Conservation (phyloP, 73 alveolate species). For the Symbiodinium pilosum region DNA sequence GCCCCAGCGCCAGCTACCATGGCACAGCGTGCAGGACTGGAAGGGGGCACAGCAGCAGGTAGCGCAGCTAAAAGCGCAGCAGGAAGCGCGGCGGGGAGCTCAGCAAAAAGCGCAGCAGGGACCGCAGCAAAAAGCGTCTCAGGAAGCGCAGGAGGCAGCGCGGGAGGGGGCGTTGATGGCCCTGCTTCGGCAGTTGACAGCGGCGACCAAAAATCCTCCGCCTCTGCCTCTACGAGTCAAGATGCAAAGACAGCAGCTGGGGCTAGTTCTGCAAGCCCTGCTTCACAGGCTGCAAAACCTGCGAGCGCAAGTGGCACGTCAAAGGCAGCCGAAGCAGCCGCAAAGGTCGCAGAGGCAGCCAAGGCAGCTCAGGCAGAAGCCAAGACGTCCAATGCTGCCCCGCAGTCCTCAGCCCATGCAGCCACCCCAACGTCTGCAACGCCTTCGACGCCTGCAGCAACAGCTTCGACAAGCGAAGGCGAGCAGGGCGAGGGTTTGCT, state of each 20-base stretch:
- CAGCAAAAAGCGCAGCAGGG: not conserved
- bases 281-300: not conserved
- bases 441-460: not conserved
- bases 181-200: too few relatives aligned
- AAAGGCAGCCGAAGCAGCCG: not conserved
- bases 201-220: too few relatives aligned
- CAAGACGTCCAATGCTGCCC: not conserved
- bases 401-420: not conserved
- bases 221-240: not conserved
- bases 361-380: not conserved
- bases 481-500: slow-evolving; percentile 21
- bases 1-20: not conserved
- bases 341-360: not conserved
- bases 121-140: not conserved
- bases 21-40: not conserved
- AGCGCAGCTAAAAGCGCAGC: not conserved
- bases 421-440: not conserved
- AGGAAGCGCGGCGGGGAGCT: not conserved
- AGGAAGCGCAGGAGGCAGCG: not conserved
- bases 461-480: not conserved
- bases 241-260: not conserved
- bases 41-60: not conserved
- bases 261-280: not conserved
- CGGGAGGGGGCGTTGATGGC: not conserved
- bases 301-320: not conserved